Conservation (phyloP, 768 basidiomycete species). For the Steccherinum ochraceum region DNA sequence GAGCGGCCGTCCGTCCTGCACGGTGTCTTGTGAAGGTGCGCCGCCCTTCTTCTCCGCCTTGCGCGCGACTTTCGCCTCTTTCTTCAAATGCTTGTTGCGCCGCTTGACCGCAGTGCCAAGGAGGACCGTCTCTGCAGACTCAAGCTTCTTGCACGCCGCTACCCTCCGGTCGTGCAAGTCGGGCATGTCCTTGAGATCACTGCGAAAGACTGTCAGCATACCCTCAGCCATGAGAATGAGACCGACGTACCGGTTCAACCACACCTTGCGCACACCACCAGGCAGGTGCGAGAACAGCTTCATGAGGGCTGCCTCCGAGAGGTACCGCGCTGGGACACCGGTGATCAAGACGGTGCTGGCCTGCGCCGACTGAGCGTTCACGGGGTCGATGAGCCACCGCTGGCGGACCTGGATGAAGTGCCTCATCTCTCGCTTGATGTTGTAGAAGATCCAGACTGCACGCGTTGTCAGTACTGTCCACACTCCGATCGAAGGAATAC, state of each 20-base stretch:
- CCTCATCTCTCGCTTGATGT: conserved; percentile 73
- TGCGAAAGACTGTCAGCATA: conserved; percentile 22
- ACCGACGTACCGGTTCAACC: conserved; percentile 74
- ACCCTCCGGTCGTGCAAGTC: conserved; percentile 73
- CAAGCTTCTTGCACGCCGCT: conserved; percentile 71
- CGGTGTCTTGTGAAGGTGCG: conserved; percentile 8
- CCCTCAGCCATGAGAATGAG: not conserved
- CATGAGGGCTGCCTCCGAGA: conserved; percentile 61
- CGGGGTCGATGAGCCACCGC: conserved; percentile 67
- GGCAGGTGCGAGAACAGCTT: conserved; percentile 78
- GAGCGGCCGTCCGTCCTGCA: conserved; percentile 20
- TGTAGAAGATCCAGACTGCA: conserved; percentile 80
- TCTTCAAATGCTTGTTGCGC: conserved; percentile 49
- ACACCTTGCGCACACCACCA: conserved; percentile 85
- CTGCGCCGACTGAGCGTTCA: conserved; percentile 72
- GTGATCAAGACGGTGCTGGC: conserved; percentile 89
- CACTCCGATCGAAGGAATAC: conserved; percentile 18
- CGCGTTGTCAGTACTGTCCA: not conserved
- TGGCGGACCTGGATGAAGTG: conserved; percentile 80
- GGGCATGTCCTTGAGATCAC: conserved; percentile 83
- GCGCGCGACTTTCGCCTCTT: conserved; percentile 30
- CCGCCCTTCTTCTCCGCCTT: conserved; percentile 8
- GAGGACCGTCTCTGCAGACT: conserved; percentile 76
- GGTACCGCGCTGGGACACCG: conserved; percentile 75
- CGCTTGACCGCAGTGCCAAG: conserved; percentile 72